Evolutionary conservation across 495 filamentous ascomycete genomes (phyloP).

Genomic region (Astrothelium macrocarpum): DNA sequence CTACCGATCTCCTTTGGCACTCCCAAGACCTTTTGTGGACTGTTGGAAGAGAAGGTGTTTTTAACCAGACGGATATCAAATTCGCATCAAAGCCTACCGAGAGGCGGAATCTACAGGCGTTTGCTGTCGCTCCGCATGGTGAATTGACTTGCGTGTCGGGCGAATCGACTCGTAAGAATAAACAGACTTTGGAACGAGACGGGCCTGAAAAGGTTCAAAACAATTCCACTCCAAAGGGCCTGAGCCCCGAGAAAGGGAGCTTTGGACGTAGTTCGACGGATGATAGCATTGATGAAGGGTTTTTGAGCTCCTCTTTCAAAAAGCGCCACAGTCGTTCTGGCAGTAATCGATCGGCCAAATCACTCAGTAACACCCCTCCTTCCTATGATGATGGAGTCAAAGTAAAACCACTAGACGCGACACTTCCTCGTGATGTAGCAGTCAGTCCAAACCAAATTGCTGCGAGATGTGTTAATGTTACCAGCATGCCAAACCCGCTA

Average conservation of each 20-base stretch:
- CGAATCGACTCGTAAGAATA: background rate
- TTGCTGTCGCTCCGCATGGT: conserved; percentile 51
- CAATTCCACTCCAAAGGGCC: conserved; percentile 19
- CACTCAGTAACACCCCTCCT: conserved; percentile 30
- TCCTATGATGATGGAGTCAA: conserved; percentile 13
- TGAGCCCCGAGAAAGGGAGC: conserved; percentile 27
- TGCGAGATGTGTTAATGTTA: conserved; percentile 20
- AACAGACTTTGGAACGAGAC: conserved; percentile 27
- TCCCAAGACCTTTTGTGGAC: conserved; percentile 88
- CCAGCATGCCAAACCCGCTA: conserved; percentile 16
- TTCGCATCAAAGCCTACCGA: conserved; percentile 74
- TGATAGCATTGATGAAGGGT: conserved; percentile 37
- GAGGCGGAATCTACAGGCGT: conserved; percentile 52
- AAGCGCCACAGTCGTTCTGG: conserved; percentile 27
- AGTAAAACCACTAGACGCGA: conserved; percentile 25
- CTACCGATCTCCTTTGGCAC: conserved; percentile 79
- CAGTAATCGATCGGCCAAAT: conserved; percentile 30
- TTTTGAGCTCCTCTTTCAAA: conserved; percentile 31
- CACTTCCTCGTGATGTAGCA: conserved; percentile 23
- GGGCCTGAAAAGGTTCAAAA: conserved; percentile 17
- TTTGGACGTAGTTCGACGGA: conserved; percentile 34
- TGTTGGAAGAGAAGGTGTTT: conserved; percentile 70
- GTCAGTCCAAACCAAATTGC: conserved; percentile 35
- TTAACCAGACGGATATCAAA: conserved; percentile 80
- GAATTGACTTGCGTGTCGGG: conserved; percentile 45